Percentiles rank a stretch among this genome's conserved stretches.
Conservation (phyloP, 805 yeast species). For the Brettanomyces sp. region DNA sequence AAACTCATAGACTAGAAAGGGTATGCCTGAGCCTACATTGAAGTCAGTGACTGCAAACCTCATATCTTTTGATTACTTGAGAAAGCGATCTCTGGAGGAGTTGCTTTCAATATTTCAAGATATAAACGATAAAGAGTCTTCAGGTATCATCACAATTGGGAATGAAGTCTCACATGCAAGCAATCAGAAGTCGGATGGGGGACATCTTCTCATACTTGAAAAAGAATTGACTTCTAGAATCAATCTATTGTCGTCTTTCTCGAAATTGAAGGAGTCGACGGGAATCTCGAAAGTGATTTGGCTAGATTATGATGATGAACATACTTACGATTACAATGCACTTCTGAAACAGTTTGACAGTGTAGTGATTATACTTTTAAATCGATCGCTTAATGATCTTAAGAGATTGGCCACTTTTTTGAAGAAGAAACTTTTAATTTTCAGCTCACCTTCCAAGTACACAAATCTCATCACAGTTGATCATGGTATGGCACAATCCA, state of each 20-base stretch:
- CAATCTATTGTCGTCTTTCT: constrained; percentile 20
- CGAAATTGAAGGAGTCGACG: constrained; percentile 16
- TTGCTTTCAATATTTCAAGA: background rate
- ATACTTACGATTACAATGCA: constrained; percentile 8
- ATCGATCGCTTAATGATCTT: background rate
- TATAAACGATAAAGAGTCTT: background rate
- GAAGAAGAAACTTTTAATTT: background rate
- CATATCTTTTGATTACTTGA: no score
- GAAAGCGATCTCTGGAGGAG: background rate
- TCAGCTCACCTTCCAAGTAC: background rate
- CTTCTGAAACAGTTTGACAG: background rate
- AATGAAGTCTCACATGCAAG: background rate
- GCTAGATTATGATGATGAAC: constrained; percentile 14
- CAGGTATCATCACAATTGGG: no score
- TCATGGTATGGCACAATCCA: constrained; percentile 4
- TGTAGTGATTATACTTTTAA: constrained; percentile 1
- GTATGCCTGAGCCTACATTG: no score
- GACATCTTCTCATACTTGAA: constrained; percentile 17
- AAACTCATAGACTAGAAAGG: no score
- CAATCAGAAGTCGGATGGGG: background rate
- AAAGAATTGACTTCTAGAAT: constrained; percentile 15
- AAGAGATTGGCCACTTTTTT: background rate
- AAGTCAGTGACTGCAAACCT: no score
- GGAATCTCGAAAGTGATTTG: constrained; percentile 20
- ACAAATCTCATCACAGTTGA: constrained; percentile 1